Conservation (phyloP, 2,329 filamentous ascomycete species). For the Calycina marina region DNA sequence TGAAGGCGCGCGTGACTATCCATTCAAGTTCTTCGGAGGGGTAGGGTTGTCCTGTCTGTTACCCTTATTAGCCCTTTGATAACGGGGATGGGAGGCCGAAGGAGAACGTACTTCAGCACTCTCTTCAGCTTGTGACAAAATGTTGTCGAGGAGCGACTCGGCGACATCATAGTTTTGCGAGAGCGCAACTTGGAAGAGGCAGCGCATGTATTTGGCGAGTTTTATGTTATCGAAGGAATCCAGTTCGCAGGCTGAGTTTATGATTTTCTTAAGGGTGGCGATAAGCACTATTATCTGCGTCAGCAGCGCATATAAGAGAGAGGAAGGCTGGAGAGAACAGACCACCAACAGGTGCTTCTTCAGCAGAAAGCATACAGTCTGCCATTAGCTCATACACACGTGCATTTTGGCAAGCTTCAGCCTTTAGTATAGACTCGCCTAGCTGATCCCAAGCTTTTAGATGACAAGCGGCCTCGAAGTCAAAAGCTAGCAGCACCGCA, state of each 20-base stretch:
- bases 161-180: slow-evolving; percentile 35
- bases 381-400: slow-evolving; percentile 46
- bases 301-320: slow-evolving; percentile 24
- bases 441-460: slow-evolving; percentile 56
- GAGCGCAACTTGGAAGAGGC: slow-evolving; percentile 56
- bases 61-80: too few species aligned
- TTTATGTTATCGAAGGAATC: slow-evolving; percentile 40
- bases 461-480: slow-evolving; percentile 60
- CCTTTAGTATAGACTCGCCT: slow-evolving; percentile 40
- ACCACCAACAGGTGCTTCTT: too few species aligned
- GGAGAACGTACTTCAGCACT: too few species aligned
- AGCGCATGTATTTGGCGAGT: slow-evolving; percentile 64
- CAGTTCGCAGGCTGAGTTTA: slow-evolving; percentile 50
- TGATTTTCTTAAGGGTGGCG: slow-evolving; percentile 45
- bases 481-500: slow-evolving; percentile 54
- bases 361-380: slow-evolving; percentile 44
- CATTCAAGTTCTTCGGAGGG: slow-evolving; percentile 59
- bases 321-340: background rate
- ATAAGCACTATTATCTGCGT: slow-evolving; percentile 27
- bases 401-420: slow-evolving; percentile 29
- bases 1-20: slow-evolving; percentile 56
- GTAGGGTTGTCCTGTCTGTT: slow-evolving; percentile 33
- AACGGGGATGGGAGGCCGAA: too few species aligned
- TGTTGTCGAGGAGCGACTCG: slow-evolving; percentile 49
- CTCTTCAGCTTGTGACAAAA: slow-evolving; percentile 36